Base-by-base conservation (phyloP, 1,139 yeast species). In the Candida buenavistaensis region DNA sequence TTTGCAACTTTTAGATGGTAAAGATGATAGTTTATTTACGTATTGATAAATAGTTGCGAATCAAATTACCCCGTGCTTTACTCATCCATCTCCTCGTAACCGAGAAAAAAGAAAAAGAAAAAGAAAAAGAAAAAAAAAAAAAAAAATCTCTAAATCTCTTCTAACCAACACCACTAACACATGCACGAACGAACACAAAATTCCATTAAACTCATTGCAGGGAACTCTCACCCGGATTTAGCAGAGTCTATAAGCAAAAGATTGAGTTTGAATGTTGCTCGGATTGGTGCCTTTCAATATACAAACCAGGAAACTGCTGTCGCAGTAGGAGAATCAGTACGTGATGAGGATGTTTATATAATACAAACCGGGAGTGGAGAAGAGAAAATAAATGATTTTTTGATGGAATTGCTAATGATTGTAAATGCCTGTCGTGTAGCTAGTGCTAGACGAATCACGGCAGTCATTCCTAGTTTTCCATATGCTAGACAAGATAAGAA, bases 401-500 rank as follows among this genome's bases (percentile, higher is more conserved):
- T 92, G 30, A 68, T 92, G 67, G 98, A 92, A 59, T 68, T 90
- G 34, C 67, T 92, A 49, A 86, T 90, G 53, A 87, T 90, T 85
- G 84, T 92, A 52, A 88, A 88, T 58, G 97, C 97, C 15, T 92
- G 97, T 63, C 86, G 85, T 55, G 87, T 92, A 3, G 98, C 97
- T 3, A 82, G 95, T 40, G 97, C 97, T 3, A 78, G 97, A 56
- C 76, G 96, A 47, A 88, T 92, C 59, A 89, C 97, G 1, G 97
- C 95, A 2, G 95, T 92, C 26, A 75, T 92, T 48, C 98, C 98
- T 35, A 87, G 85, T 60, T 92, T 90, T 65, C 97, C 97, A 3
- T 92, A 92, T 56, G 97, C 97, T 15, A 80, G 98, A 62, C 98
- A 92, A 64, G 98, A 92, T 64, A 79, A 95, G 58, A 92, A 92